Evolutionary conservation across 176 grass and related monocot species (phyloP).

Genomic region (Zea mays): DNA sequence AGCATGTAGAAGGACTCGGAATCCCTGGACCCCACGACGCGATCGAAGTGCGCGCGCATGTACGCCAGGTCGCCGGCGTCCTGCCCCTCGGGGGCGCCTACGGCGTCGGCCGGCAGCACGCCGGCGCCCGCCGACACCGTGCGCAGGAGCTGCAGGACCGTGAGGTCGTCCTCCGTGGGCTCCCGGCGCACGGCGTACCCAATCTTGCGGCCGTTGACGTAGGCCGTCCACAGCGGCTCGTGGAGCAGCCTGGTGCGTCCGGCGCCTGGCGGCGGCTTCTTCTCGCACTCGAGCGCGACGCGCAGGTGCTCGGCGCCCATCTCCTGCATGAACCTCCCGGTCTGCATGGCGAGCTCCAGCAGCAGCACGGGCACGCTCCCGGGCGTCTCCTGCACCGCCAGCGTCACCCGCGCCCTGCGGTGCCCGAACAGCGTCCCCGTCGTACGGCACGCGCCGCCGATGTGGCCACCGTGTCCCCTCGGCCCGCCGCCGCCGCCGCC

Average conservation of each 20-base stretch:
- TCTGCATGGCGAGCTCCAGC: constrained; percentile 82
- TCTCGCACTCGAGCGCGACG: constrained; percentile 88
- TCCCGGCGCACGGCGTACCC: constrained; percentile 80
- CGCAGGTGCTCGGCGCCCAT: constrained; percentile 87
- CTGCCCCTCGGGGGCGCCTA: constrained; percentile 41
- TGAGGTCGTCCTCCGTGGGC: constrained; percentile 71
- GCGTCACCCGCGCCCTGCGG: constrained; percentile 76
- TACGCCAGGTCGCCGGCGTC: constrained; percentile 74
- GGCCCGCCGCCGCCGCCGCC: constrained; percentile 25
- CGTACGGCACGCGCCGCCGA: constrained; percentile 65
- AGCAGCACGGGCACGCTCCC: constrained; percentile 81
- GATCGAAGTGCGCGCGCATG: constrained; percentile 85
- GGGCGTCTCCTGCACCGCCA: constrained; percentile 83
- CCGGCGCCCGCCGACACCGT: constrained; percentile 86
- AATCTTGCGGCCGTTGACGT: constrained; percentile 80
- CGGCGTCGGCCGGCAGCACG: constrained; percentile 65
- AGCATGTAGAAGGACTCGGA: constrained; percentile 93
- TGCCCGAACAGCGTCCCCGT: constrained; percentile 88
- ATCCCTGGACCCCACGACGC: constrained; percentile 72
- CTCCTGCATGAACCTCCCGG: constrained; percentile 94
- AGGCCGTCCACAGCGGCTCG: constrained; percentile 91
- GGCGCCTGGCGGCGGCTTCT: constrained; percentile 53
- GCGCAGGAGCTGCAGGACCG: constrained; percentile 86
- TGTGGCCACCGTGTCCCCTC: constrained; percentile 38
- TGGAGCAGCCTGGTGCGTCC: constrained; percentile 61